Evolutionary conservation across 345 rosid species (phyloP), one percentile per base, ranked within the genome.

Genomic region (Rhodamnia argentea): DNA sequence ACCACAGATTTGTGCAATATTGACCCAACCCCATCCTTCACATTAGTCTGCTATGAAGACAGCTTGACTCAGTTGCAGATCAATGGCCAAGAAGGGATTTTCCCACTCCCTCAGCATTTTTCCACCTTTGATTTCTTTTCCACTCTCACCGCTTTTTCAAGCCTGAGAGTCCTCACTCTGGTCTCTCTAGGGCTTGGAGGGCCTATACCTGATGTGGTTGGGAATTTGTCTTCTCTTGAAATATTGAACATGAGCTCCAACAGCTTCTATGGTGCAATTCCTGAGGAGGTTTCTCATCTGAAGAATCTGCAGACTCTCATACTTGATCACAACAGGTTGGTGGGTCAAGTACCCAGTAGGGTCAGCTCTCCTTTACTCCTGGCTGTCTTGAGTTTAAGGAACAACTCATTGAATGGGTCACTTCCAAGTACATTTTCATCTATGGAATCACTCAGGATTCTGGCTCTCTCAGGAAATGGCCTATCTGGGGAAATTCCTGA

Each of bases 31-130:
- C 84, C 93, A 85, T 88, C 90, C 58, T 87, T 92, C 26, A 90
- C 93, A 24, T 50, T 94, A 4, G 88, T 83, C 6, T 94, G 96
- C 89, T 94, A 92, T 84, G 90, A 91, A 82, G 90, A 91, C n/a
- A 86, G 91, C 70, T 58, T 94, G 44, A 92, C 96, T 5, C 95
- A 94, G 90, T 91, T 94, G 85, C 95, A 92, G 86, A 88, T 94
- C 62, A 57, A 44, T 58, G 96, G 94, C 81, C 85, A 83, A 83
- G 50, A n/a, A 54, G 88, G 86, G 51, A 64, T 27, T 76, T 83
- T 88, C 85, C 89, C 90, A 10, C 85, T 92, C 83, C 90, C 91
- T 56, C 70, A 75, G 70, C 82, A 40, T 24, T 89, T 93, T 85
- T 88, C 94, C 52, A 75, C 89, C 57, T 88, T 83, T 13, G 86